Evolutionary conservation across 176 grass and related monocot species (phyloP), one percentile per base, ranked within the genome.

Genomic region (Coix lacrymajobi): DNA sequence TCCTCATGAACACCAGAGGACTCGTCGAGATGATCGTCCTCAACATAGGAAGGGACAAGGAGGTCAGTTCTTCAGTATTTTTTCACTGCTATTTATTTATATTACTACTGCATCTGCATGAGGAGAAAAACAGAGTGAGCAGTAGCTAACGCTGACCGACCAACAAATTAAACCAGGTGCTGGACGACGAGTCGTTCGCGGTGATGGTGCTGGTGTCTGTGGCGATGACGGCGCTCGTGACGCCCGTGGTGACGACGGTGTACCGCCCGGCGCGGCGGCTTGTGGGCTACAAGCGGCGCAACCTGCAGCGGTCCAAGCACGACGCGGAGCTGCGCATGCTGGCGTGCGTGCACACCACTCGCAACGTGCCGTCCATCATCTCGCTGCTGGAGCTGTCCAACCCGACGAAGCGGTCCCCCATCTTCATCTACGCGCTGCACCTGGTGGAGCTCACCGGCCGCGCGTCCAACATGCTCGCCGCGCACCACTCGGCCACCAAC

Each of bases 361-460:
- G 94, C 45, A 90, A 97, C 83, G 91, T 94, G 65, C 87, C 91
- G 15, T 92, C 94, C 79, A 41, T 97, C 69, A 76, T 97, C 87
- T 82, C 88, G 44, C 87, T 94, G 29, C 88, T 97, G 28, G 82
- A 89, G 4, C 64, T 97, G 14, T 79, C 85, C 1, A 90, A 90
- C 76, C 94, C 91, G 0, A 87, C 48, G 32, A 94, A 94, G 87
- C 91, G 94, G 11, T 83, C 89, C 39, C 91, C 91, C 0, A 94
- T 97, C 77, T 94, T 92, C 46, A 82, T 91, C 75, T 92, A 94
- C 71, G 94, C 87, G 19, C 85, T 97, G 73, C 94, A 97, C 79
- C 94, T 97, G 17, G 79, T 97, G 52, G 94, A 97, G 85, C 91
- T 97, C 85, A 92, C 94, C 1, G 87, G 89, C 12, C 87, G 94